These are phyloP conservation scores for Trichoderma harzianum DNA, from an alignment of 2,329 filamentous ascomycete genomes.

Conservation along the genomic window DNA sequence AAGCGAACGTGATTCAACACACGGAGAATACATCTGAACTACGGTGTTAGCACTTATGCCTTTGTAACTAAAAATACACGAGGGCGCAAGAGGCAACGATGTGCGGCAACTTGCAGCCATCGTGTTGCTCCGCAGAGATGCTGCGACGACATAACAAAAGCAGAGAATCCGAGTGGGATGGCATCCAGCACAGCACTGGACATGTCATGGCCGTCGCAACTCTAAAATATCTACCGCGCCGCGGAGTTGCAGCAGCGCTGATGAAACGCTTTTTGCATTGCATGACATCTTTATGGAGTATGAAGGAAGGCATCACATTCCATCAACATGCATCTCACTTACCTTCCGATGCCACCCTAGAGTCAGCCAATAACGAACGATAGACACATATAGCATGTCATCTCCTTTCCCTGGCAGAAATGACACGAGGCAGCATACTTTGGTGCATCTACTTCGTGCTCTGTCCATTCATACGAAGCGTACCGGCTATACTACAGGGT, in stretches of 20 bases:
- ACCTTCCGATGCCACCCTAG: neutral
- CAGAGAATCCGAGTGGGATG: neutral
- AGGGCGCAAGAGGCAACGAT: neutral
- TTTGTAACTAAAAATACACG: neutral
- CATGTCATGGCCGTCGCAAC: conserved; percentile 4
- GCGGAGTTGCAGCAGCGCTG: neutral
- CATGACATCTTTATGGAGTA: neutral
- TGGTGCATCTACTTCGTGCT: neutral
- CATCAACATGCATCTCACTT: neutral
- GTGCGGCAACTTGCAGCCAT: neutral
- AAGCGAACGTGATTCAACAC: neutral
- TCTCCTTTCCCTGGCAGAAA: neutral
- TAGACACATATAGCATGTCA: too few species aligned
- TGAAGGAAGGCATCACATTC: neutral
- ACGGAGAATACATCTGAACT: neutral
- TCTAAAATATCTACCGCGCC: neutral
- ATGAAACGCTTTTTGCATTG: neutral
- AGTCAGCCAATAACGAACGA: neutral
- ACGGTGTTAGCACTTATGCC: neutral
- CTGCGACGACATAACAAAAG: neutral
- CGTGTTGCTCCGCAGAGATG: neutral
- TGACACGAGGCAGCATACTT: neutral
- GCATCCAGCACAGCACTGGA: neutral
- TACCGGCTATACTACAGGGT: too few species aligned
- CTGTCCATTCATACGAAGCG: neutral